Evolutionary conservation across 2,329 filamentous ascomycete genomes (phyloP).

Genomic region (Calonectria multiphialidica): DNA sequence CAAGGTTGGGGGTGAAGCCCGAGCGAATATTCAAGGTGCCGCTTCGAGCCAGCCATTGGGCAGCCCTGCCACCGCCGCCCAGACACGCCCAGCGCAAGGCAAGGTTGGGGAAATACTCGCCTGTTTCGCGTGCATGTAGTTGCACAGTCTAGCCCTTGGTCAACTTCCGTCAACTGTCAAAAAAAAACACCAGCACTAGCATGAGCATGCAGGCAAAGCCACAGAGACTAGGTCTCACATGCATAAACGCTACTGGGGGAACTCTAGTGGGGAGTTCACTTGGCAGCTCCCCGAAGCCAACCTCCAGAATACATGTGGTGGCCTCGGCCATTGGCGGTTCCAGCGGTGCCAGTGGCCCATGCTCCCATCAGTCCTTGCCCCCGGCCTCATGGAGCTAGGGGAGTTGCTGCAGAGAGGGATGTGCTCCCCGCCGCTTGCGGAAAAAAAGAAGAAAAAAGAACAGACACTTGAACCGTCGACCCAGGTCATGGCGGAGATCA

Average conservation of each 20-base stretch:
- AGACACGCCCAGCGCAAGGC: neutral
- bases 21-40: neutral
- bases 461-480: neutral
- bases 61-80: neutral
- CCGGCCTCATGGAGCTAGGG: neutral
- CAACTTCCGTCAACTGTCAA: neutral
- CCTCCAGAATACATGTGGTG: neutral
- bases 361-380: neutral
- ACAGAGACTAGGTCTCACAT: neutral
- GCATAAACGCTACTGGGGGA: neutral
- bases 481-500: too few species aligned
- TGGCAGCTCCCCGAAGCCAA: constrained; percentile 5
- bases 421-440: neutral
- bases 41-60: neutral
- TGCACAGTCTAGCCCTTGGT: neutral
- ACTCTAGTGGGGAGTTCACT: constrained; percentile 9
- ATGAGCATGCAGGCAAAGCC: neutral
- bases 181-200: neutral
- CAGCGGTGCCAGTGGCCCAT: neutral
- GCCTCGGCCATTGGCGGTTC: neutral
- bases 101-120: too few species aligned
- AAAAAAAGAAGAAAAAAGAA: neutral
- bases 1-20: neutral
- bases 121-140: neutral
- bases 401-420: neutral